Base-by-base conservation (phyloP, 768 basidiomycete genomes). In the Auriscalpium orientale region DNA sequence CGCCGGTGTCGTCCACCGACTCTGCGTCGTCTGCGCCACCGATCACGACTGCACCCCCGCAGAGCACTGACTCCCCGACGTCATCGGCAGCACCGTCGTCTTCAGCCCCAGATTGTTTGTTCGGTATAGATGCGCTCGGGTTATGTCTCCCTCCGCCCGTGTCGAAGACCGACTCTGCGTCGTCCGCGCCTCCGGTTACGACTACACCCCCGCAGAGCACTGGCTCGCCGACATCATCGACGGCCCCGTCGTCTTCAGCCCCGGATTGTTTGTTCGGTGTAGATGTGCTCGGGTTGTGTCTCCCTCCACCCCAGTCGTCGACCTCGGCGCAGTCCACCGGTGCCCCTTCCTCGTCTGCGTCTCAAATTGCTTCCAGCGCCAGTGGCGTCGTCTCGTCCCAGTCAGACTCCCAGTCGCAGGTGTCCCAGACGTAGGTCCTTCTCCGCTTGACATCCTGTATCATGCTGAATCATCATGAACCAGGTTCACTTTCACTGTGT, bases 11-110 rank as follows among this genome's bases (percentile, higher is more conserved):
- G 4, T 58, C 58, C 8, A 37, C 51, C 4, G 15, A 36, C 4
- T 18, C 38, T 20, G 28, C 48, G 21, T 44, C 60, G 12, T 49
- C 64, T 4, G 48, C 51, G 15, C 16, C 48, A 2, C 16, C 46
- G 15, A 7, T 28, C 28, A 49, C 57, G 21, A 35, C 28, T 7
- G 20, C 38, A 37, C 3, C 51, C 37, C 36, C 36, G 20, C 44
- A 53, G 18, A 16, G 36, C 15, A 51, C 49, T 49, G 52, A 8
- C 51, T 59, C 63, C 22, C 47, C 28, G 28, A 7, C 28, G 28
- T 28, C 28, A 5, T 28, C 28, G 4, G 28, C 4, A 7, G 28
- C 28, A 4, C 28, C 28, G 28, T 28, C 28, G 28, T 28, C 28
- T 28, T 28, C 28, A 12, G 36, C 56, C n/a, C 18, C 56, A 35